Evolutionary conservation across 176 grass and related monocot genomes (phyloP).

Genomic region (Eragrostis curvula): DNA sequence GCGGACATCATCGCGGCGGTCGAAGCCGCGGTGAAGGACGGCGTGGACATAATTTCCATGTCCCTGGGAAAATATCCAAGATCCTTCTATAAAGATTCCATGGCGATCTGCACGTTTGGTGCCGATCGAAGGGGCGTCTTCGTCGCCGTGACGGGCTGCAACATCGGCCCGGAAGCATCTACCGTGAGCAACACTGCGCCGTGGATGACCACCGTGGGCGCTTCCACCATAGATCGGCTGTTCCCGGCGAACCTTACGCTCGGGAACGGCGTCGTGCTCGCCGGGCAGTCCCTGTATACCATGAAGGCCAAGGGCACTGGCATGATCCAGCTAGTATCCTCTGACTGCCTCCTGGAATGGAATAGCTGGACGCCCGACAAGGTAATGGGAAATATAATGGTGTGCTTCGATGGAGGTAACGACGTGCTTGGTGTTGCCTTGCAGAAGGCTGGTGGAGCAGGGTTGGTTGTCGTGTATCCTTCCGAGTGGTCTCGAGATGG

Average conservation of each 20-base stretch:
- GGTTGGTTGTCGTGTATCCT: neutral
- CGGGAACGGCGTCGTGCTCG: neutral
- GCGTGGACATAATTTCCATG: slow-evolving; percentile 19
- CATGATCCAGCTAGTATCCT: neutral
- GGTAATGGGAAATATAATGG: neutral
- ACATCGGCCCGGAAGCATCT: neutral
- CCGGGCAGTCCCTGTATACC: slow-evolving; percentile 8
- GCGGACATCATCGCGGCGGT: neutral
- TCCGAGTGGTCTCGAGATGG: neutral
- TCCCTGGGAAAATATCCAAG: neutral
- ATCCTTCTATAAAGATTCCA: neutral
- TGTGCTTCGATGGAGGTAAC: neutral
- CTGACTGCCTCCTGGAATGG: too few species aligned
- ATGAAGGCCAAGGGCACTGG: neutral
- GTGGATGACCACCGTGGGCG: slow-evolving; percentile 36
- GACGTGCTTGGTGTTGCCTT: neutral
- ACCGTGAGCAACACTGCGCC: neutral
- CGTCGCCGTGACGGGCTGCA: slow-evolving; percentile 23
- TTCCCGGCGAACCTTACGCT: slow-evolving; percentile 2
- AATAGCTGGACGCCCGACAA: too few species aligned
- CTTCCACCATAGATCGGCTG: neutral
- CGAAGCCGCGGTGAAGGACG: slow-evolving; percentile 26
- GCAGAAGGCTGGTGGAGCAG: neutral
- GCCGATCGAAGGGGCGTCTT: neutral
- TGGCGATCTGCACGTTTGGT: neutral